Percentiles rank a stretch among this genome's conserved stretches.
phyloP scores from a whole-genome alignment of 2,329 filamentous ascomycete species.

The Colletotrichum orchidophilum region DNA sequence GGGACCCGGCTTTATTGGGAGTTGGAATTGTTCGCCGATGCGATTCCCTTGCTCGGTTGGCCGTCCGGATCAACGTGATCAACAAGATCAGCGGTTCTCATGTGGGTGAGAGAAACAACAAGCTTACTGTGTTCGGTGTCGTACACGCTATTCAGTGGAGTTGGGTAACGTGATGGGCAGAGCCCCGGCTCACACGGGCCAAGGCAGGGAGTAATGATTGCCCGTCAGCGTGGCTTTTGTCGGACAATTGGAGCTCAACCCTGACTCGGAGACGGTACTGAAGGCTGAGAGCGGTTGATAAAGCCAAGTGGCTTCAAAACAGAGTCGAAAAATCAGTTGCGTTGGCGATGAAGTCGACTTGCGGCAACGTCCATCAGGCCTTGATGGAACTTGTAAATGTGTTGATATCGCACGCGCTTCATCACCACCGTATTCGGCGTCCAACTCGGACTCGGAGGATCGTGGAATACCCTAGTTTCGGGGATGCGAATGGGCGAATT shows the following conservation, averaged over 20 bases:
- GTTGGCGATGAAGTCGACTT: not conserved
- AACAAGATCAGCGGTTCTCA: conserved; percentile 10
- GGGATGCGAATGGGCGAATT: not conserved
- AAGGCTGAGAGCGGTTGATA: not conserved
- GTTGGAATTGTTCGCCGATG: not conserved
- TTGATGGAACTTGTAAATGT: not conserved
- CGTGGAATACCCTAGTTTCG: conserved; percentile 13
- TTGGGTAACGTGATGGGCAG: conserved; percentile 11
- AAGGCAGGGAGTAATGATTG: conserved; percentile 1
- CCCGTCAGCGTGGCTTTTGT: not conserved
- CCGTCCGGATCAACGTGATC: conserved; percentile 22
- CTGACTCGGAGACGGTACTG: not conserved
- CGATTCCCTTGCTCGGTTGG: conserved; percentile 2
- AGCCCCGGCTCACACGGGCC: not conserved
- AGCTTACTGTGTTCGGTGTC: not conserved
- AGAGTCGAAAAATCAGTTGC: no score
- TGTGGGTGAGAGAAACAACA: conserved; percentile 1
- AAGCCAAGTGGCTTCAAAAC: not conserved
- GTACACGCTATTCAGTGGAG: conserved; percentile 25
- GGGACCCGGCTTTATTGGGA: not conserved
- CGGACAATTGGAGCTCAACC: not conserved
- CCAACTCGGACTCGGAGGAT: not conserved
- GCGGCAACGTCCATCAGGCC: not conserved
- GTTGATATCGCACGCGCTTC: not conserved
- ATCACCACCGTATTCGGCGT: not conserved